Evolutionary conservation across 2,329 filamentous ascomycete genomes (phyloP).

Genomic region (Chrysoporthe austroafricana): DNA sequence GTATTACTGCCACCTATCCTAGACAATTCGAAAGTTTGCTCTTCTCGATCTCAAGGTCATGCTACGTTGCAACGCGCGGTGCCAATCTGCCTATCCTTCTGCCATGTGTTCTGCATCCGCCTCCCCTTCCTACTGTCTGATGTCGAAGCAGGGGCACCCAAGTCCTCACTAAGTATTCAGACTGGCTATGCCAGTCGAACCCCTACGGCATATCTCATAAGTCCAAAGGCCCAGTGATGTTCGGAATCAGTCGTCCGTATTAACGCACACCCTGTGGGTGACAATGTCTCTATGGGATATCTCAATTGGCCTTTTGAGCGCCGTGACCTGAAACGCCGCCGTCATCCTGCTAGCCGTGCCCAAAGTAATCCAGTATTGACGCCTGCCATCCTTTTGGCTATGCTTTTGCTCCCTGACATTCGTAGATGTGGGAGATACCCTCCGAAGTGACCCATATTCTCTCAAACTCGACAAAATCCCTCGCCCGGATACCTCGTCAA

Average conservation of each 20-base stretch:
- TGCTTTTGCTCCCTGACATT: not conserved
- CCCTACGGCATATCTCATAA: not conserved
- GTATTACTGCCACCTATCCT: slow-evolving; percentile 16
- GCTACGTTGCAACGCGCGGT: not conserved
- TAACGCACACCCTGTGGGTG: not conserved
- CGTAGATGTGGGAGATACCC: not conserved
- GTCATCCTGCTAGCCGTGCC: slow-evolving; percentile 3
- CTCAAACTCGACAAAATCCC: not conserved
- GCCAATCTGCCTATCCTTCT: not conserved
- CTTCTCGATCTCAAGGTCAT: not conserved
- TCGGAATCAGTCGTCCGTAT: not conserved
- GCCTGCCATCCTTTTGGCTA: not conserved
- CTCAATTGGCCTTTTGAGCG: slow-evolving; percentile 6
- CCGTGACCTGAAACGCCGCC: slow-evolving; percentile 22
- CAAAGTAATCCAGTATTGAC: slow-evolving; percentile 14
- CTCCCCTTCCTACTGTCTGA: not conserved
- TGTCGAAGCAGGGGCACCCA: not conserved
- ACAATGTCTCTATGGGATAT: slow-evolving; percentile 16
- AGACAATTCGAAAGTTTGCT: slow-evolving; percentile 20
- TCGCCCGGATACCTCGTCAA: too few species aligned
- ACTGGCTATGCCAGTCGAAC: not conserved
- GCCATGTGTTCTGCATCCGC: not conserved
- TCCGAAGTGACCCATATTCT: not conserved
- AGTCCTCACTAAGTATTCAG: not conserved
- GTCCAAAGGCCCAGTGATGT: not conserved